phyloP scores from a whole-genome alignment of 495 filamentous ascomycete species.

The Aspergillus baeticus region DNA sequence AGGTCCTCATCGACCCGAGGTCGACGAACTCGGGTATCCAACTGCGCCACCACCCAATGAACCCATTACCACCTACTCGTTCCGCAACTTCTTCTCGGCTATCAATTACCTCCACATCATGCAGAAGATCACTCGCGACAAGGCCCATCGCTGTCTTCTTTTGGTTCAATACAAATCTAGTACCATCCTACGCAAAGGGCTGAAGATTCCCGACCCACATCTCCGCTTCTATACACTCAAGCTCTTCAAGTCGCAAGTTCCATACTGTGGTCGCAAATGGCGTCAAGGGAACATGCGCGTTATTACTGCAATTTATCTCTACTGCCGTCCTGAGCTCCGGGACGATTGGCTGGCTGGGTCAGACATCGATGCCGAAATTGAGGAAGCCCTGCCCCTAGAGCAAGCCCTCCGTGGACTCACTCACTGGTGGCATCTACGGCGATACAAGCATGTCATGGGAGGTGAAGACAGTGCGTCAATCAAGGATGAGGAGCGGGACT shows the following conservation, averaged over 20 bases:
- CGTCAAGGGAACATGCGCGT: slow-evolving; percentile 97
- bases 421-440: slow-evolving; percentile 85
- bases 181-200: slow-evolving; percentile 80
- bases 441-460: slow-evolving; percentile 80
- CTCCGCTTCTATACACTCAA: slow-evolving; percentile 94
- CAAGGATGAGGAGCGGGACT: slow-evolving; percentile 79
- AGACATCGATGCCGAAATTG: slow-evolving; percentile 88
- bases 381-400: slow-evolving; percentile 86
- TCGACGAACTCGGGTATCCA: slow-evolving; percentile 86
- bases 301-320: slow-evolving; percentile 93
- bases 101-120: slow-evolving; percentile 94
- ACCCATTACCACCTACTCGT: slow-evolving; percentile 86
- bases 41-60: slow-evolving; percentile 60
- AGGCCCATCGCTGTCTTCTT: slow-evolving; percentile 88
- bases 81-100: slow-evolving; percentile 87
- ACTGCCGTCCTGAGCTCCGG: slow-evolving; percentile 85
- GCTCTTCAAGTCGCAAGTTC: slow-evolving; percentile 96
- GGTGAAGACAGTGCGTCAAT: slow-evolving; percentile 54
- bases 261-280: slow-evolving; percentile 98
- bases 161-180: slow-evolving; percentile 93
- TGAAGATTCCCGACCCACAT: slow-evolving; percentile 85
- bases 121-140: slow-evolving; percentile 94
- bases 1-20: slow-evolving; percentile 62
- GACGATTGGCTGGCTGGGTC: slow-evolving; percentile 94
- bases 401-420: slow-evolving; percentile 83